Conservation (phyloP, 169 alveolate species). For the Plasmodium knowlesi region DNA sequence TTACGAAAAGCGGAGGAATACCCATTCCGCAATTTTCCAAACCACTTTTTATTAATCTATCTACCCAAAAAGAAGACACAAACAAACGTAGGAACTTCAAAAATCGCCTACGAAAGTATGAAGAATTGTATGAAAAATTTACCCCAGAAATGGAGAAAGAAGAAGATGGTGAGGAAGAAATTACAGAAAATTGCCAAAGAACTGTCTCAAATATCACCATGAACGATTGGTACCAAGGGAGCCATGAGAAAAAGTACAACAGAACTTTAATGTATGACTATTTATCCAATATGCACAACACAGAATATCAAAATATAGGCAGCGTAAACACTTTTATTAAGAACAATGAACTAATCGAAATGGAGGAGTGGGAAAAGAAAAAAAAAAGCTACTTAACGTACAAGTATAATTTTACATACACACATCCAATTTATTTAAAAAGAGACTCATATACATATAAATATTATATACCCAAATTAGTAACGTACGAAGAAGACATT, state of each 20-base stretch:
- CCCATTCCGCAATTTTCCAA: neutral
- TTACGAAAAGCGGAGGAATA: neutral
- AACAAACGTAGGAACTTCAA: conserved; percentile 13
- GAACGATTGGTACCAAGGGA: conserved; percentile 49
- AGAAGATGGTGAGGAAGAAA: neutral
- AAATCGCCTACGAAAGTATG: conserved; percentile 39
- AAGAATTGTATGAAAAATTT: conserved; percentile 66
- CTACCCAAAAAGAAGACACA: neutral
- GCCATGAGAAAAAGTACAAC: conserved; percentile 39
- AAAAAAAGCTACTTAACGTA: conserved; percentile 44
- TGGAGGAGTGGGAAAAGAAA: conserved; percentile 41
- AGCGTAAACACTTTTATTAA: conserved; percentile 66
- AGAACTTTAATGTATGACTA: conserved; percentile 51
- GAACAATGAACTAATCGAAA: conserved; percentile 58
- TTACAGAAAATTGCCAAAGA: neutral
- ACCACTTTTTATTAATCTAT: conserved; percentile 13
- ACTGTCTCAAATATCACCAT: conserved; percentile 5
- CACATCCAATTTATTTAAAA: conserved; percentile 15
- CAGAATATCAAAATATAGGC: conserved; percentile 36
- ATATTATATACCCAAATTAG: conserved; percentile 59
- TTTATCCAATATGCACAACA: conserved; percentile 65
- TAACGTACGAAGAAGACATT: conserved; percentile 72
- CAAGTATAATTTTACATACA: conserved; percentile 45
- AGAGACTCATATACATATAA: conserved; percentile 28
- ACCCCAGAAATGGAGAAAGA: conserved; percentile 14